These are phyloP conservation scores for Arthonia radiata DNA, from an alignment of 495 filamentous ascomycete species.

Conservation along the genomic window DNA sequence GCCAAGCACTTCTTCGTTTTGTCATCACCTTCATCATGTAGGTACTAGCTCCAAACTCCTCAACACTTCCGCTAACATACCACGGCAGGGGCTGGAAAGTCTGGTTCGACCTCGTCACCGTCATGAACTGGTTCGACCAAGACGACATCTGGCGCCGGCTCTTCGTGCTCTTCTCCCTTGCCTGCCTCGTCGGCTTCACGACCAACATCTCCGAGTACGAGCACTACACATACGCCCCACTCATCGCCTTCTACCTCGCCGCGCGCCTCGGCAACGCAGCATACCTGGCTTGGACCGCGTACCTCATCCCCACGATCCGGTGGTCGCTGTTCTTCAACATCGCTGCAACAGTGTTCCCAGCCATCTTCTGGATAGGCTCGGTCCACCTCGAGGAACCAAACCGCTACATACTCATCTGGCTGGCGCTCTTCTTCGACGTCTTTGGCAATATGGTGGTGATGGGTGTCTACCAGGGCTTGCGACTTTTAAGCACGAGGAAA, in stretches of 20 bases:
- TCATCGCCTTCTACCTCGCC: slow-evolving; percentile 27
- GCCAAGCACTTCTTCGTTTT: slow-evolving; percentile 23
- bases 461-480: slow-evolving; percentile 10
- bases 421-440: slow-evolving; percentile 23
- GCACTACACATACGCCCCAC: slow-evolving; percentile 21
- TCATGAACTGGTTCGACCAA: slow-evolving; percentile 2
- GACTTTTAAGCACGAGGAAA: too few relatives aligned
- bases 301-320: slow-evolving; percentile 26
- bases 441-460: slow-evolving; percentile 12
- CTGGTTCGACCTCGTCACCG: slow-evolving; percentile 25
- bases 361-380: slow-evolving; percentile 26
- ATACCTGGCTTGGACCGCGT: slow-evolving; percentile 18
- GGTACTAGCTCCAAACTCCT: slow-evolving; percentile 28
- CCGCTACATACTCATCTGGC: slow-evolving; percentile 22
- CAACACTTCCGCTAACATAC: too few relatives aligned
- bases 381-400: slow-evolving; percentile 21
- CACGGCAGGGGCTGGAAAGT: too few relatives aligned
- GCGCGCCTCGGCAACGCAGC: slow-evolving; percentile 23
- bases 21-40: slow-evolving; percentile 29
- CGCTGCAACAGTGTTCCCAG: slow-evolving; percentile 14
- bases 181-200: slow-evolving; percentile 29
- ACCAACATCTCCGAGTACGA: slow-evolving; percentile 30
- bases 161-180: slow-evolving; percentile 26
- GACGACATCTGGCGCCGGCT: slow-evolving; percentile 30
- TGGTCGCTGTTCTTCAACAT: slow-evolving; percentile 24